phyloP scores from a whole-genome alignment of 495 filamentous ascomycete species.

The Niebla homalea region DNA sequence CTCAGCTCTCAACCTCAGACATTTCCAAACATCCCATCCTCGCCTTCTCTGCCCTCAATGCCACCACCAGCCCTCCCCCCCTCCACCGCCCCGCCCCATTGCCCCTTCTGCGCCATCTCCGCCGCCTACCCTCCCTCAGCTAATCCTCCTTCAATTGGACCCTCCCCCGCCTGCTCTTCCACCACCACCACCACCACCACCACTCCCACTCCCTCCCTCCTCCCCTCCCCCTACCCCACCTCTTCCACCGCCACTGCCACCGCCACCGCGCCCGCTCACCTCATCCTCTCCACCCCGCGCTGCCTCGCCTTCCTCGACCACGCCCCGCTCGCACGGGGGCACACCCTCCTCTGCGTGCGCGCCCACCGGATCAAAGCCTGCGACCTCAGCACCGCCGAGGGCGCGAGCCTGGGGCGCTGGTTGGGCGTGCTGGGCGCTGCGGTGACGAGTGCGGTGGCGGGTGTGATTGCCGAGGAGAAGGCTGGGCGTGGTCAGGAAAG shows the following conservation, averaged over 20 bases:
- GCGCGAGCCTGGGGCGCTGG: conserved; percentile 52
- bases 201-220: conserved; percentile 17
- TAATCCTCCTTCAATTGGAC: conserved; percentile 20
- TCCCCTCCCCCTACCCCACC: conserved; percentile 20
- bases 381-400: conserved; percentile 43
- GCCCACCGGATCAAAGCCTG: conserved; percentile 56
- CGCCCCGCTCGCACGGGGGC: conserved; percentile 65
- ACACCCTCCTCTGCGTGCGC: conserved; percentile 64
- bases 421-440: conserved; percentile 62
- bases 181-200: too few species aligned
- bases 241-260: conserved; percentile 31
- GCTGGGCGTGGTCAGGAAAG: conserved; percentile 37
- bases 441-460: conserved; percentile 32
- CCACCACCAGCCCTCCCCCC: conserved; percentile 10
- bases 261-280: conserved; percentile 37
- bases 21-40: background rate
- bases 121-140: conserved; percentile 8
- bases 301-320: conserved; percentile 84
- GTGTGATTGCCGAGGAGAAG: conserved; percentile 26
- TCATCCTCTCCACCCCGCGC: conserved; percentile 59
- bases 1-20: too few species aligned
- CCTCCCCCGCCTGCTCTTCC: conserved; percentile 10
- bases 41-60: background rate
- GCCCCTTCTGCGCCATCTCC: conserved; percentile 58
- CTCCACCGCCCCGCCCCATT: conserved; percentile 23